Conservation (phyloP, 139 green algal species). For the Zygnema cylindricum region DNA sequence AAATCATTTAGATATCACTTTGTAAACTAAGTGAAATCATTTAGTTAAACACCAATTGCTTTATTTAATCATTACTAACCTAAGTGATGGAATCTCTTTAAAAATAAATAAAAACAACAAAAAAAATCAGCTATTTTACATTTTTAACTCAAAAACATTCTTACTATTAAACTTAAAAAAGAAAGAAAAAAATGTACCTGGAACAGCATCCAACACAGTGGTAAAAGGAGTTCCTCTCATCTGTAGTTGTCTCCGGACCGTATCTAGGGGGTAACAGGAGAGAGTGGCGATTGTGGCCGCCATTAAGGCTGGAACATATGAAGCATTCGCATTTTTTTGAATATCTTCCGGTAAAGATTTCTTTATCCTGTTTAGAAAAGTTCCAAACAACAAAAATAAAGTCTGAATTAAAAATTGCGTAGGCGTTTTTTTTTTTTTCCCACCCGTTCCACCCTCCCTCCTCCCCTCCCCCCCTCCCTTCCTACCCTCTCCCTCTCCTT, state of each 20-base stretch:
- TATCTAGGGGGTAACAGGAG: conserved; percentile 60
- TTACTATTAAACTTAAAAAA: no score
- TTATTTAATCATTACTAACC: no score
- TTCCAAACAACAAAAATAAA: not conserved
- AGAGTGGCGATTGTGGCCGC: conserved; percentile 49
- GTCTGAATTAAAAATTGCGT: conserved; percentile 9
- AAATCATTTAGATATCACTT: no score
- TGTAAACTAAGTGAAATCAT: no score
- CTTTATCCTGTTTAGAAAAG: conserved; percentile 50
- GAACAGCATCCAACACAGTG: conserved; percentile 49
- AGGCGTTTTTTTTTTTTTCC: not conserved
- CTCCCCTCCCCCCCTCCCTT: no score
- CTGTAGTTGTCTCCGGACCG: conserved; percentile 58
- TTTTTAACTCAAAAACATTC: no score
- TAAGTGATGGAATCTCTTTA: no score
- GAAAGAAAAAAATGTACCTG: no score
- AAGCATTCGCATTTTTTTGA: conserved; percentile 50
- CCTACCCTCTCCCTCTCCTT: not conserved
- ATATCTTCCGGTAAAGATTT: conserved; percentile 53
- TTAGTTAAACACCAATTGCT: no score
- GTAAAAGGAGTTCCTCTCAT: conserved; percentile 47
- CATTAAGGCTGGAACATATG: conserved; percentile 45
- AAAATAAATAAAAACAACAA: no score
- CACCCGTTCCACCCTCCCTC: no score
- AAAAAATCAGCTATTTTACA: no score